Base-by-base conservation (phyloP, 345 rosid species). In the Euphorbia lathyris region DNA sequence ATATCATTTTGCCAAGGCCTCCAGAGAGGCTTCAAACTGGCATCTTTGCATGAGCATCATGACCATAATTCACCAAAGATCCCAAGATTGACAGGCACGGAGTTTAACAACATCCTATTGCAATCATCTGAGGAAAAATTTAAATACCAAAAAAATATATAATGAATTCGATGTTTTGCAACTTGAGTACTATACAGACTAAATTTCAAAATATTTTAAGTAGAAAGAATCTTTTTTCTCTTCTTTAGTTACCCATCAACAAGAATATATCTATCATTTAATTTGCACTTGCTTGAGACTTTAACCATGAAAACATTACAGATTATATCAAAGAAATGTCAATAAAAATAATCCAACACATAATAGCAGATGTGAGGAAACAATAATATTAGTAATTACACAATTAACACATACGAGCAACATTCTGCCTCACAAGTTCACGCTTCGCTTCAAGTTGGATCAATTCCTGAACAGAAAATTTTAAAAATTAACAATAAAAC, bases 381-480 rank as follows among this genome's bases (percentile, higher is more conserved):
- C 60, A 66, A 50, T 68, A 40, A 14, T 4, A 50, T 14, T 11
- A 55, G 60, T 60, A 57, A 72, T 53, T 23, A 19, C 17, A 71
- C 27, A 51, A 73, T 57, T 13, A 68, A 73, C 68, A 84, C 92
- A 9, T 88, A 95, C 98, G 73, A 65, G 93, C 91, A 58, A 88
- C 91, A 81, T 95, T 95, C 69, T 86, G 93, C 83, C 67, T 87
- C 66, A 88, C 86, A 64, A 73, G 91, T 74, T 95, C 96, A 68
- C 97, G 97, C 83, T 84, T 87, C 71, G 87, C 92, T 80, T 92
- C 97, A 61, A 95, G 86, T 63, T 86, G 84, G 65, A 77, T 79
- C 86, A 92, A 81, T 79, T 92, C 97, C 97, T 87, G 83, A 43
- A 79, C 12, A 69, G 68, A 25, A 66, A 84, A 67, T 67, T 19